These are phyloP conservation scores for Microstroma glucosiphilum DNA, from an alignment of 1,284 basidiomycete species.

Conservation along the genomic window DNA sequence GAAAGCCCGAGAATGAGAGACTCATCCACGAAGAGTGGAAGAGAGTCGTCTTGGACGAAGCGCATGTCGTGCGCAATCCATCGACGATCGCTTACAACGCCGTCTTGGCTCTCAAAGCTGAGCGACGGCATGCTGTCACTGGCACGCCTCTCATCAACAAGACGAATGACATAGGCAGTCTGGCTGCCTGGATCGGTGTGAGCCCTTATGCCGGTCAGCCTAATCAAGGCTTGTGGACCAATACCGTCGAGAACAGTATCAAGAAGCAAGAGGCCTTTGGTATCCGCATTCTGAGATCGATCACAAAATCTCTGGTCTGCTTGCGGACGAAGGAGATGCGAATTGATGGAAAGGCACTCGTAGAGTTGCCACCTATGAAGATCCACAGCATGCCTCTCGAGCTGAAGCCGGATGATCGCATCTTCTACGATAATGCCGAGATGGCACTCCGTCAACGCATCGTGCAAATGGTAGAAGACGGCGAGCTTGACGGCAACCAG, in stretches of 20 bases:
- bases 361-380: constrained; percentile 68
- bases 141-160: constrained; percentile 87
- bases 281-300: constrained; percentile 56
- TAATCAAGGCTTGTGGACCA: constrained; percentile 51
- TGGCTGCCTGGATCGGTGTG: constrained; percentile 71
- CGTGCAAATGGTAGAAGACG: constrained; percentile 57
- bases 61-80: constrained; percentile 75
- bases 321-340: constrained; percentile 74
- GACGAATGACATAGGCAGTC: constrained; percentile 72
- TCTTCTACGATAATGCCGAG: constrained; percentile 70
- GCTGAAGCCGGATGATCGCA: constrained; percentile 63
- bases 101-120: constrained; percentile 63
- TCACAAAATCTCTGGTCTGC: constrained; percentile 77
- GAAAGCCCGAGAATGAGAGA: neutral
- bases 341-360: constrained; percentile 18
- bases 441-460: constrained; percentile 62
- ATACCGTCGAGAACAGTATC: constrained; percentile 62
- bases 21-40: constrained; percentile 61
- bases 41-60: constrained; percentile 79
- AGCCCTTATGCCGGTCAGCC: constrained; percentile 67
- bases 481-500: constrained; percentile 25
- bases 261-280: constrained; percentile 4
- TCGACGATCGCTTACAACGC: constrained; percentile 75
- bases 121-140: constrained; percentile 58
- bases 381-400: constrained; percentile 57